A percentile compares a stretch with the other conserved stretches of the same genome.
phyloP scores from a whole-genome alignment of 352 stramenopile genomes.

The Phytophthora fragariaefolia region DNA sequence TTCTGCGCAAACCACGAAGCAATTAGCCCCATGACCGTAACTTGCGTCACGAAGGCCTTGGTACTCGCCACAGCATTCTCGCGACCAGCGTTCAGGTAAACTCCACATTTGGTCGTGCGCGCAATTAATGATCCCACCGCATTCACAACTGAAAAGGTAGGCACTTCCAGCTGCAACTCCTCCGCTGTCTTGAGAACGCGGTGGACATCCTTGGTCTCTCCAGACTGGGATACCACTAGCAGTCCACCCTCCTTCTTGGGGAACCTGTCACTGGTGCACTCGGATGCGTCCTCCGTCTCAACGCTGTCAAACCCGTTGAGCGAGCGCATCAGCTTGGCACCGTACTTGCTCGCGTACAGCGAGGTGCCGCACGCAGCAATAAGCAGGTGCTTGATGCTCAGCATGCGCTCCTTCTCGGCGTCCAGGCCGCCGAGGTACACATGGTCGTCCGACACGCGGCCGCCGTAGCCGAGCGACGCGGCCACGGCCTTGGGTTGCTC shows the following conservation, averaged over 20 bases:
- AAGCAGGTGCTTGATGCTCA: conserved; percentile 94
- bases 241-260: conserved; percentile 88
- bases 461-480: conserved; percentile 93
- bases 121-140: conserved; percentile 97
- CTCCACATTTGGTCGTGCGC: conserved; percentile 92
- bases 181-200: conserved; percentile 93
- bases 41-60: conserved; percentile 99
- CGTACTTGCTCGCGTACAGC: conserved; percentile 95
- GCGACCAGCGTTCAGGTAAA: conserved; percentile 98
- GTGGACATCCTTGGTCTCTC: conserved; percentile 98
- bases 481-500: conserved; percentile 98
- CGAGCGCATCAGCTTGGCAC: conserved; percentile 97
- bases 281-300: conserved; percentile 90
- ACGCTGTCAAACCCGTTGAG: conserved; percentile 95
- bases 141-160: conserved; percentile 97
- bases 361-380: conserved; percentile 96
- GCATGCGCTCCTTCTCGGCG: conserved; percentile 89
- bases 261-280: conserved; percentile 92
- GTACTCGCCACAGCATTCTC: conserved; percentile 99
- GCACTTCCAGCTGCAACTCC: conserved; percentile 67
- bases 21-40: conserved; percentile 92
- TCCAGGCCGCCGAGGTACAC: conserved; percentile 96
- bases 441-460: conserved; percentile 93
- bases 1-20: conserved; percentile 93
- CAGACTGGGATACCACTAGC: conserved; percentile 97